Conservation (phyloP, 2,329 filamentous ascomycete genomes). For the Fusarium heterosporum region DNA sequence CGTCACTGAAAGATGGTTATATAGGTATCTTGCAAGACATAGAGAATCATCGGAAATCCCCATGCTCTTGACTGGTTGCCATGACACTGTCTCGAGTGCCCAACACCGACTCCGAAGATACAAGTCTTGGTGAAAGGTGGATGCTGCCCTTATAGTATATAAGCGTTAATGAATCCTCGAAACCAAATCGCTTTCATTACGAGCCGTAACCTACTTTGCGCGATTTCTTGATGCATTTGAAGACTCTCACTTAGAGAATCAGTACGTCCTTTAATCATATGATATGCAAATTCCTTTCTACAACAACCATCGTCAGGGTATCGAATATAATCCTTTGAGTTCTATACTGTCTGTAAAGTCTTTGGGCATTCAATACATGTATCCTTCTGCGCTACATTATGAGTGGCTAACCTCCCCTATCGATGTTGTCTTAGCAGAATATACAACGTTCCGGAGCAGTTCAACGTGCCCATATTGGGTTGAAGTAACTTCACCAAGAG, state of each 20-base stretch:
- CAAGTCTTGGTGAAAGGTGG: not conserved
- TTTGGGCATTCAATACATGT: not conserved
- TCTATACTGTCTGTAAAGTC: not conserved
- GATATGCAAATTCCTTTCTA: not conserved
- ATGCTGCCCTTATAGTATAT: not conserved
- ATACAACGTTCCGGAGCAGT: not conserved
- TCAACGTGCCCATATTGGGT: not conserved
- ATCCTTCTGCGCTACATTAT: not conserved
- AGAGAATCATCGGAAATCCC: not conserved
- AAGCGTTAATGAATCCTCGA: no score
- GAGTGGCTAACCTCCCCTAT: not conserved
- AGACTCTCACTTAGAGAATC: not conserved
- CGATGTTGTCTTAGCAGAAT: not conserved
- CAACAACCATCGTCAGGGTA: not conserved
- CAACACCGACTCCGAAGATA: not conserved
- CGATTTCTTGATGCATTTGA: not conserved
- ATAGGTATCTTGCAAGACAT: not conserved
- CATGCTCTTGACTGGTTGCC: not conserved
- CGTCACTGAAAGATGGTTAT: not conserved
- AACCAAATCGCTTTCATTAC: not conserved
- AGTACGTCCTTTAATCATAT: not conserved
- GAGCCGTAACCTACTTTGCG: not conserved
- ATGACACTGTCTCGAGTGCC: not conserved
- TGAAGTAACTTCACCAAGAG: not conserved
- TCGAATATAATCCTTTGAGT: not conserved